phyloP scores from a whole-genome alignment of 2,329 filamentous ascomycete genomes.

The Raffaelea deltoideospora region DNA sequence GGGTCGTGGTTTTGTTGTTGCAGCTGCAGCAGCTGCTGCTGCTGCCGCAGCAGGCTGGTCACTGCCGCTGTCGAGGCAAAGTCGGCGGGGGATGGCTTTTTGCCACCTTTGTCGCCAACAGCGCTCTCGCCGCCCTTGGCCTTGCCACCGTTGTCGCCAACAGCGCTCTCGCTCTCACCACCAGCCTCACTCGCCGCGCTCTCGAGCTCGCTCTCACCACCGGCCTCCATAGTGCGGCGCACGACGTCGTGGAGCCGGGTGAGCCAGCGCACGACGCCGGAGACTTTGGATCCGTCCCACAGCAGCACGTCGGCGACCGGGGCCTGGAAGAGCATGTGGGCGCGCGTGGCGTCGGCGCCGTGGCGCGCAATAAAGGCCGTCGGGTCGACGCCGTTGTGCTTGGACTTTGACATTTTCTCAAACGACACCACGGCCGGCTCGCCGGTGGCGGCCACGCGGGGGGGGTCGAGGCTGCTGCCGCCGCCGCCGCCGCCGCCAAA shows the following conservation, averaged over 20 bases:
- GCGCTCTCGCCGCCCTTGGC: no score
- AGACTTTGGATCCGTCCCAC: conserved; percentile 75
- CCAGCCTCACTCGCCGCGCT: no score
- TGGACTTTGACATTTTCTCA: conserved; percentile 94
- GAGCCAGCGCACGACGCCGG: conserved; percentile 71
- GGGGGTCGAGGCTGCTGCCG: no score
- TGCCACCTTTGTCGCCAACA: no score
- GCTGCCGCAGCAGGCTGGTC: no score
- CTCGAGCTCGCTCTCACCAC: no score
- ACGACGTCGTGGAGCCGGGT: conserved; percentile 47
- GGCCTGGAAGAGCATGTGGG: conserved; percentile 80
- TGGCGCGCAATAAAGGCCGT: conserved; percentile 55
- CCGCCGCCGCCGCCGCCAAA: conserved; percentile 34
- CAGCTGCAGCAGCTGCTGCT: no score
- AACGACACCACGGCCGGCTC: conserved; percentile 46
- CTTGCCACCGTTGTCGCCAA: no score
- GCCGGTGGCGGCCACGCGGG: conserved; percentile 47
- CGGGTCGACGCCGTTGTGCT: conserved; percentile 82
- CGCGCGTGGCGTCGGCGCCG: conserved; percentile 70
- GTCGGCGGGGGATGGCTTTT: no score
- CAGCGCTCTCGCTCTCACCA: conserved; percentile 20
- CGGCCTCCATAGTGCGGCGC: no score
- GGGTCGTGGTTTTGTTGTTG: no score
- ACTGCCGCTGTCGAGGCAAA: no score
- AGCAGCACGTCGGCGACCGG: conserved; percentile 72